These are phyloP conservation scores for Acanthamoeba royreba DNA, from an alignment of 208 protist species.

Conservation along the genomic window DNA sequence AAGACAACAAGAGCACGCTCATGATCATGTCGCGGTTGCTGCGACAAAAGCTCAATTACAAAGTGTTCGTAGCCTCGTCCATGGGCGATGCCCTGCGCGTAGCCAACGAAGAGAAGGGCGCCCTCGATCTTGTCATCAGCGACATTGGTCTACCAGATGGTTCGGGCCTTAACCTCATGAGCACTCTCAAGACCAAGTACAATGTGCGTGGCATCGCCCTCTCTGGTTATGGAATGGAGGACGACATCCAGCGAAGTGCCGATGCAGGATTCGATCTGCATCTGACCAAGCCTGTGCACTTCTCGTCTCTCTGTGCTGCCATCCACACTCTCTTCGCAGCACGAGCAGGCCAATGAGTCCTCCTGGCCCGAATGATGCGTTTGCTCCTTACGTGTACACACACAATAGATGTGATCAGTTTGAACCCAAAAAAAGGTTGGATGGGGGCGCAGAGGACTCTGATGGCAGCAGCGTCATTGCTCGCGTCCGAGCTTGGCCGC, in stretches of 20 bases:
- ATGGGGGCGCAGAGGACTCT: too few species aligned
- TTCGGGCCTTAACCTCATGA: neutral
- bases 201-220: neutral
- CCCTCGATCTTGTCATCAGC: constrained; percentile 28
- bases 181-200: neutral
- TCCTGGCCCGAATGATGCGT: too few species aligned
- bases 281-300: constrained; percentile 40
- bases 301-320: neutral
- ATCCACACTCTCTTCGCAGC: neutral
- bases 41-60: neutral
- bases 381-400: too few species aligned
- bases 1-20: neutral
- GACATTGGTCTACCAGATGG: constrained; percentile 48
- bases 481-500: too few species aligned
- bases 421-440: too few species aligned
- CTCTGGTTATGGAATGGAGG: constrained; percentile 44
- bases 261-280: constrained; percentile 33
- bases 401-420: too few species aligned
- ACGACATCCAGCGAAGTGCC: neutral
- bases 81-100: constrained; percentile 5
- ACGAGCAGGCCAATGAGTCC: too few species aligned
- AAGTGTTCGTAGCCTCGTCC: neutral
- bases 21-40: neutral
- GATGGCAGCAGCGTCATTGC: too few species aligned
- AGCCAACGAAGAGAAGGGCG: neutral